A percentile compares a stretch with the other conserved stretches of the same genome.
These are phyloP conservation scores for Lathyrus oleraceus DNA, from an alignment of 306 rosid species.

Conservation along the genomic window DNA sequence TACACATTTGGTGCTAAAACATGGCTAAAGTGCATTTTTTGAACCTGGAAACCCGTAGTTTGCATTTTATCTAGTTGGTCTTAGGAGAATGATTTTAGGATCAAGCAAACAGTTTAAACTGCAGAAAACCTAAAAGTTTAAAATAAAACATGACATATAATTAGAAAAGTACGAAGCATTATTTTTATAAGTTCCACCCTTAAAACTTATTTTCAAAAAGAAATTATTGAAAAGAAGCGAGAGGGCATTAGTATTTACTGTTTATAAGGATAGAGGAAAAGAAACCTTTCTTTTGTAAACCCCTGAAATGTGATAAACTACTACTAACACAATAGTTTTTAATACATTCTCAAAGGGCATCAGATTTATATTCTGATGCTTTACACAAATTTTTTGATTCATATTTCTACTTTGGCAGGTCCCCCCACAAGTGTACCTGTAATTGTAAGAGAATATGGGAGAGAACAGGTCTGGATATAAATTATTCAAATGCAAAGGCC, in stretches of 20 bases:
- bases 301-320: too few relatives aligned
- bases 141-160: not conserved
- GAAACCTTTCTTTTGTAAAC: not conserved
- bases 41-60: not conserved
- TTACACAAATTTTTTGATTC: slow-evolving; percentile 6
- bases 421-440: slow-evolving; percentile 67
- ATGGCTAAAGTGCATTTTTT: slow-evolving; percentile 8
- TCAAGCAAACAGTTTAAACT: slow-evolving; percentile 2
- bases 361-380: not conserved
- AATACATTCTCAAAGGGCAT: not conserved
- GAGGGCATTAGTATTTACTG: not conserved
- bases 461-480: slow-evolving; percentile 59
- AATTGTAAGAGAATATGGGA: slow-evolving; percentile 61
- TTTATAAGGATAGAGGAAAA: slow-evolving; percentile 6
- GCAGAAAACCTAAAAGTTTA: not conserved
- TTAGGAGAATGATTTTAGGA: slow-evolving; percentile 8
- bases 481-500: slow-evolving; percentile 25
- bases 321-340: not conserved
- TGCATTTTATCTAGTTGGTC: slow-evolving; percentile 4
- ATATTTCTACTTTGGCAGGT: slow-evolving; percentile 39
- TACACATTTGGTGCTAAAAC: slow-evolving; percentile 6
- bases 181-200: not conserved
- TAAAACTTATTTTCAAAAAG: not conserved
- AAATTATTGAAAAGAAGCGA: not conserved
- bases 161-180: not conserved